These are phyloP conservation scores for Entomortierella lignicola DNA, from an alignment of 192 early-diverging fungal genomes.

Conservation along the genomic window DNA sequence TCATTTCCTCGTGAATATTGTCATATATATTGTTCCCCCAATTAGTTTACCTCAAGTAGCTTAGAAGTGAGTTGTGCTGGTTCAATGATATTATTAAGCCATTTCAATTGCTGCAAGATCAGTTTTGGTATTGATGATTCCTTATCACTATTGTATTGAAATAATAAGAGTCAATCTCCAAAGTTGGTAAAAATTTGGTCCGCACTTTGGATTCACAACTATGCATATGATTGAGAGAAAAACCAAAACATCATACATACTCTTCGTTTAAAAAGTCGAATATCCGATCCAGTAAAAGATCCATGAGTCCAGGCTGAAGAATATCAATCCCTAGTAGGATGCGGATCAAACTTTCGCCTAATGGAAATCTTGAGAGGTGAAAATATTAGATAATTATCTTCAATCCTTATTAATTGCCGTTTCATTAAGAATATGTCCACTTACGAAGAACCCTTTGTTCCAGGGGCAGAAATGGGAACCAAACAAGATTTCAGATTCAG, in stretches of 20 bases:
- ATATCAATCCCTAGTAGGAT: conserved; percentile 69
- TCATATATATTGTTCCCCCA: no score
- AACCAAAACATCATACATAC: no score
- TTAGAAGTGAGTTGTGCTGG: conserved; percentile 69
- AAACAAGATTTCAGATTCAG: conserved; percentile 31
- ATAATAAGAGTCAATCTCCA: no score
- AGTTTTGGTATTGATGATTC: conserved; percentile 64
- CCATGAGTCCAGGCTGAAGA: conserved; percentile 70
- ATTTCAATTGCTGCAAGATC: conserved; percentile 79
- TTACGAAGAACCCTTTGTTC: conserved; percentile 18
- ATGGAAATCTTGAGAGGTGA: conserved; percentile 27
- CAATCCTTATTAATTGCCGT: neutral
- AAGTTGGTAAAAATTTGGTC: no score
- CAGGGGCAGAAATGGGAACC: conserved; percentile 20
- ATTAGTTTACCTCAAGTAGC: conserved; percentile 73
- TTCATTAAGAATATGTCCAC: no score
- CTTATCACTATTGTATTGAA: conserved; percentile 46
- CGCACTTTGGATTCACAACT: no score
- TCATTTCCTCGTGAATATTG: no score
- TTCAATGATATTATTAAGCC: conserved; percentile 79
- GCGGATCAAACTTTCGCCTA: conserved; percentile 68
- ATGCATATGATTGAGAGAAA: no score
- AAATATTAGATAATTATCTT: no score
- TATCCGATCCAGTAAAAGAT: conserved; percentile 67
- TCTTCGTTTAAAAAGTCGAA: conserved; percentile 28